phyloP scores from a whole-genome alignment of 2,329 filamentous ascomycete genomes.

The Exophiala sideris region DNA sequence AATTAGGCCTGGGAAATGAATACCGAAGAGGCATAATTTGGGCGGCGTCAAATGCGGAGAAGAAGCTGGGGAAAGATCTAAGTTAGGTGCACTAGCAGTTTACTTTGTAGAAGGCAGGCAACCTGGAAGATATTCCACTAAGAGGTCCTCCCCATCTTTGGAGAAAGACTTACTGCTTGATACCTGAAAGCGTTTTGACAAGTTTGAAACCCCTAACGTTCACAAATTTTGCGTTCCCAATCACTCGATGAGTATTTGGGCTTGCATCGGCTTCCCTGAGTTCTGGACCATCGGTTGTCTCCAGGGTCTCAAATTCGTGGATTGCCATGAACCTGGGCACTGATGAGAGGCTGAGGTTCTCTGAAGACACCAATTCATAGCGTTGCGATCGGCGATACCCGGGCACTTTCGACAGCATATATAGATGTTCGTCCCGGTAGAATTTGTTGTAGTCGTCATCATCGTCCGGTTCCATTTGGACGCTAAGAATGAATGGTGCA shows the following conservation, averaged over 20 bases:
- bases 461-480: slow-evolving; percentile 5
- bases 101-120: too few species aligned
- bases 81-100: too few species aligned
- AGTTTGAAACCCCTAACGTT: slow-evolving; percentile 6
- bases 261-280: slow-evolving; percentile 8
- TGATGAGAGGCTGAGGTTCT: background rate
- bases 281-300: slow-evolving; percentile 1
- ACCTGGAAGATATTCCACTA: too few species aligned
- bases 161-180: background rate
- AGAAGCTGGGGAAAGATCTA: too few species aligned
- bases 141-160: background rate
- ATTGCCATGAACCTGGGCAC: slow-evolving; percentile 10
- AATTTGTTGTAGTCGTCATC: slow-evolving; percentile 8
- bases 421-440: slow-evolving; percentile 5
- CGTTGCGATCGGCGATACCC: slow-evolving; percentile 8
- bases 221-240: slow-evolving; percentile 3
- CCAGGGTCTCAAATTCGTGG: slow-evolving; percentile 2
- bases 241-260: slow-evolving; percentile 6
- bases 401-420: slow-evolving; percentile 4
- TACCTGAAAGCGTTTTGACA: background rate
- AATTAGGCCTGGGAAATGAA: too few species aligned
- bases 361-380: background rate
- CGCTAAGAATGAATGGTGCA: slow-evolving; percentile 6
- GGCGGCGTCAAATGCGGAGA: too few species aligned
- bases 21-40: too few species aligned